These are phyloP conservation scores for Microbotryum violaceum DNA, from an alignment of 1,284 basidiomycete genomes.

Conservation along the genomic window DNA sequence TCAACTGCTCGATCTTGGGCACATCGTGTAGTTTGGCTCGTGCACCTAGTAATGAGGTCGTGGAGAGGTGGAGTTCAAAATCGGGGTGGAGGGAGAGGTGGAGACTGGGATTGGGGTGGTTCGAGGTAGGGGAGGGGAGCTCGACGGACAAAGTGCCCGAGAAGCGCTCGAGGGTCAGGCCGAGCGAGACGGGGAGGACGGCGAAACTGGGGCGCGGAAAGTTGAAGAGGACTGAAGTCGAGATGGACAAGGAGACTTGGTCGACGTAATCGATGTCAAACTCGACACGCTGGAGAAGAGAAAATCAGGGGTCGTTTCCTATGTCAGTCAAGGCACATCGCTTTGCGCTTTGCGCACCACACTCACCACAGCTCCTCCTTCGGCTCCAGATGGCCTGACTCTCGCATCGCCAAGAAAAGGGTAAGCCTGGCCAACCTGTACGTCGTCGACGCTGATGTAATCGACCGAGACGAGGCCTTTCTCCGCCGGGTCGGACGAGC, in stretches of 20 bases:
- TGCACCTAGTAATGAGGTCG: slow-evolving; percentile 49
- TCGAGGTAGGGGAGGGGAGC: slow-evolving; percentile 11
- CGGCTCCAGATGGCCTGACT: slow-evolving; percentile 49
- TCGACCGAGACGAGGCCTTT: slow-evolving; percentile 27
- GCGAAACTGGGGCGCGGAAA: slow-evolving; percentile 52
- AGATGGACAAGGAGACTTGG: slow-evolving; percentile 47
- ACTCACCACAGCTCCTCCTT: slow-evolving; percentile 46
- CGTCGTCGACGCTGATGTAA: slow-evolving; percentile 47
- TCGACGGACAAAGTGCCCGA: slow-evolving; percentile 46
- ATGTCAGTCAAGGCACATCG: background rate
- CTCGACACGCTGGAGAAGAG: slow-evolving; percentile 45
- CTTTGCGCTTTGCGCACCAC: too few relatives aligned
- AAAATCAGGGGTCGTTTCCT: background rate
- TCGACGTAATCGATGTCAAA: slow-evolving; percentile 52
- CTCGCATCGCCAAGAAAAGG: slow-evolving; percentile 44
- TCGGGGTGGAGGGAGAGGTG: slow-evolving; percentile 51
- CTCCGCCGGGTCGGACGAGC: slow-evolving; percentile 11
- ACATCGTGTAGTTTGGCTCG: slow-evolving; percentile 53
- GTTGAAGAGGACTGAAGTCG: slow-evolving; percentile 52
- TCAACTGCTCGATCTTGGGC: slow-evolving; percentile 53
- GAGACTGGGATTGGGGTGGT: slow-evolving; percentile 38
- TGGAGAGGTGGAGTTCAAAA: slow-evolving; percentile 50
- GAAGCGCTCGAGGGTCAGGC: slow-evolving; percentile 49
- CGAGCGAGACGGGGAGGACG: slow-evolving; percentile 49
- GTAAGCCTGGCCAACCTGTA: slow-evolving; percentile 48